Evolutionary conservation across 805 yeast genomes (phyloP).

Genomic region (Yarrowia sp.): DNA sequence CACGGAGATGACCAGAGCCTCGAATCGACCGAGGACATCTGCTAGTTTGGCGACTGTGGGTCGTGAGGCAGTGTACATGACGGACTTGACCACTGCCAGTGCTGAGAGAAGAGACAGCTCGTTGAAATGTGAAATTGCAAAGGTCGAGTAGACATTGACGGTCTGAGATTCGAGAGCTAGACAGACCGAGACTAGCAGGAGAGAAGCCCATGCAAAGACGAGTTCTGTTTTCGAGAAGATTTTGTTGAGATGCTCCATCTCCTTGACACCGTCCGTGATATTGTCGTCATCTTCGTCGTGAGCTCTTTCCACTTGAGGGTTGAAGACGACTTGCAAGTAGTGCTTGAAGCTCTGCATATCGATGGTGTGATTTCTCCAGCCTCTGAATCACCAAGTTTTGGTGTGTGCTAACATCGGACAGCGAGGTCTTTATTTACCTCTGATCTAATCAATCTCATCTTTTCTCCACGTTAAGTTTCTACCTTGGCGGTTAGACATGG

Average conservation of each 20-base stretch:
- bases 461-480: background rate
- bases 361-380: too few species aligned
- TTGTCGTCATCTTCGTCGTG: background rate
- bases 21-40: constrained; percentile 43
- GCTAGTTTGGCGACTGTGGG: constrained; percentile 45
- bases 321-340: background rate
- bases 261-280: background rate
- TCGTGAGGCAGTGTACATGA: constrained; percentile 41
- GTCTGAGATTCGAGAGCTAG: constrained; percentile 9
- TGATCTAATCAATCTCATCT: constrained; percentile 11
- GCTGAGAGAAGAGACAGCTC: constrained; percentile 44
- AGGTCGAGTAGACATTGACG: constrained; percentile 34
- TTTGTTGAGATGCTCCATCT: constrained; percentile 1
- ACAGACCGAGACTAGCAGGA: constrained; percentile 10
- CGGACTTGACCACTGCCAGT: constrained; percentile 41
- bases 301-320: background rate
- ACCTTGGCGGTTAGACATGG: background rate
- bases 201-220: constrained; percentile 6
- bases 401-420: background rate
- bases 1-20: constrained; percentile 39
- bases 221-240: background rate
- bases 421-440: background rate
- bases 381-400: too few species aligned
- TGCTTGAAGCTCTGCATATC: background rate
- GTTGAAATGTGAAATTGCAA: constrained; percentile 43